Percentiles rank a stretch among this genome's conserved stretches.
These are phyloP conservation scores for Paramyrothecium roridum DNA, from an alignment of 2,329 filamentous ascomycete species.

Conservation along the genomic window DNA sequence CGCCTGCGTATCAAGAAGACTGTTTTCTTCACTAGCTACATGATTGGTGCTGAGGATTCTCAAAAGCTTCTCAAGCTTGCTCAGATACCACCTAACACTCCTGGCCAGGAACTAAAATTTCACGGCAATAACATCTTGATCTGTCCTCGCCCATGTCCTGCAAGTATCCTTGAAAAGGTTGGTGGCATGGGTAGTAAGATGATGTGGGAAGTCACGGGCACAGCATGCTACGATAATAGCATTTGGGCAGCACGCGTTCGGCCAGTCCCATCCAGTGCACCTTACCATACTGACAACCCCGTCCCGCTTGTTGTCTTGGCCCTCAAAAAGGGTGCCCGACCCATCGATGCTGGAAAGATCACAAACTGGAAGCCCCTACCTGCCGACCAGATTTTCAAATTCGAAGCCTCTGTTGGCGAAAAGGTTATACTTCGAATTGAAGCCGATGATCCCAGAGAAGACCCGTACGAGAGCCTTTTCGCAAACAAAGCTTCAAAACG, in stretches of 20 bases:
- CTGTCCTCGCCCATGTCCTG: constrained; percentile 70
- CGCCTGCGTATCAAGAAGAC: constrained; percentile 76
- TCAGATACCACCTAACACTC: constrained; percentile 56
- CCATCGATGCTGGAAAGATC: constrained; percentile 78
- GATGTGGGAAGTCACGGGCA: constrained; percentile 78
- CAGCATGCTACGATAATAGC: constrained; percentile 71
- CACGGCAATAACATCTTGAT: constrained; percentile 93
- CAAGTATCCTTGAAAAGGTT: constrained; percentile 73
- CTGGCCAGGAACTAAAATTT: constrained; percentile 70
- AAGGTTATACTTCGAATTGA: constrained; percentile 82
- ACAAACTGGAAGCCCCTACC: constrained; percentile 78
- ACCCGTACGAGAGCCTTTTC: constrained; percentile 61
- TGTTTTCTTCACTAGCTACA: constrained; percentile 89
- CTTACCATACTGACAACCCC: constrained; percentile 75
- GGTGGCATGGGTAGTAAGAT: constrained; percentile 84
- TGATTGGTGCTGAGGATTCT: constrained; percentile 70
- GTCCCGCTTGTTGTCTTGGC: constrained; percentile 81
- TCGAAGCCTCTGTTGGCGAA: constrained; percentile 83
- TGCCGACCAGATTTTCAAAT: constrained; percentile 66
- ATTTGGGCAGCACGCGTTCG: constrained; percentile 84
- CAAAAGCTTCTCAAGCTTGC: constrained; percentile 70
- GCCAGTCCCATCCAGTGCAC: constrained; percentile 65
- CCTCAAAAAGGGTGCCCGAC: constrained; percentile 69
- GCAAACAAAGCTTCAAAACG: constrained; percentile 59
- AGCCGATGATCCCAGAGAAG: constrained; percentile 60